phyloP scores from a whole-genome alignment of 164 flowering plant genomes.

The Nymphaea thermarum region DNA sequence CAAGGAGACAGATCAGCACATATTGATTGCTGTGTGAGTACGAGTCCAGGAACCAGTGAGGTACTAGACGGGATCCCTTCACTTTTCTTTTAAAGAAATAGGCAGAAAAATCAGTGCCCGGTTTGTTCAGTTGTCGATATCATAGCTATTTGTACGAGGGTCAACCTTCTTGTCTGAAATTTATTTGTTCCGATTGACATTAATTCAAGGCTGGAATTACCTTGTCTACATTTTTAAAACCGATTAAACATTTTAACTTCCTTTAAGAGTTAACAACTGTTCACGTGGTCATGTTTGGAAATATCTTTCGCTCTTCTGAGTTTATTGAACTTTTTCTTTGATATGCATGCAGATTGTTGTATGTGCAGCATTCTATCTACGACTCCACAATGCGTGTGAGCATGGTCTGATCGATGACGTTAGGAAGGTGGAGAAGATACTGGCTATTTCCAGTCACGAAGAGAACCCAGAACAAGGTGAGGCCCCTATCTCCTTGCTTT shows the following conservation, averaged over 20 bases:
- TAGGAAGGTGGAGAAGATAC: constrained; percentile 27
- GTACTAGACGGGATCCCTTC: constrained; percentile 19
- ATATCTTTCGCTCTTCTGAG: neutral
- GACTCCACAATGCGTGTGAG: constrained; percentile 5
- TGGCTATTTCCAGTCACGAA: constrained; percentile 26
- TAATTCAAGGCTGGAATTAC: neutral
- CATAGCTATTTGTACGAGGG: too few species aligned
- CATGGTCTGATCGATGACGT: constrained; percentile 13
- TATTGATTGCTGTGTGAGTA: constrained; percentile 48
- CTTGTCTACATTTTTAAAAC: neutral
- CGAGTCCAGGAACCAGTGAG: constrained; percentile 93
- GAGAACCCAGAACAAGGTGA: constrained; percentile 14
- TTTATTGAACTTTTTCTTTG: neutral
- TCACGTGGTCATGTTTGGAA: neutral
- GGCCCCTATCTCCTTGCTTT: constrained; percentile 21
- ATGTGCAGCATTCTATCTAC: constrained; percentile 19
- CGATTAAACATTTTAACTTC: neutral
- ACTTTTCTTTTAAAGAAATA: too few species aligned
- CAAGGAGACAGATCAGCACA: constrained; percentile 22
- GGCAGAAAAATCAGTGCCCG: too few species aligned
- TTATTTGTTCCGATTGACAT: neutral
- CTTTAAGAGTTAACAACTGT: neutral
- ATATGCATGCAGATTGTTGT: constrained; percentile 46
- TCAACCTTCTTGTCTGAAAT: too few species aligned
- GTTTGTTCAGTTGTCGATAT: too few species aligned